phyloP scores from a whole-genome alignment of 805 yeast genomes.

The Candida peoriensis region DNA sequence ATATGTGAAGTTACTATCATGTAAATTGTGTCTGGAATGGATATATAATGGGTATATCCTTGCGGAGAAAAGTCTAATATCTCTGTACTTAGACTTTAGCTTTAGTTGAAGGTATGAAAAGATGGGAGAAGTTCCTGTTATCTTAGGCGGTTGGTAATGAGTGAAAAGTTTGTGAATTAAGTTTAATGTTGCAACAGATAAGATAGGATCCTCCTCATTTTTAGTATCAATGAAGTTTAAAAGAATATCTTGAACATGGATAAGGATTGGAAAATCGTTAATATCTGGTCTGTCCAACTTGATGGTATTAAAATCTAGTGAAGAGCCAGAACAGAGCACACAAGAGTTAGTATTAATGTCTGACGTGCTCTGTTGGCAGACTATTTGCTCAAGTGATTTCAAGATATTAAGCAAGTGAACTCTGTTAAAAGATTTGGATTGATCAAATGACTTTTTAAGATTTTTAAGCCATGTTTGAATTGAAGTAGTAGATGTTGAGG shows the following conservation, averaged over 20 bases:
- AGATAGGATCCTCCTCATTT: conserved; percentile 15
- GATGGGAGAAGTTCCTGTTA: conserved; percentile 22
- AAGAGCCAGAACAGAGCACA: conserved; percentile 9
- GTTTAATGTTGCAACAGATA: conserved; percentile 40
- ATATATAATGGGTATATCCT: conserved; percentile 50
- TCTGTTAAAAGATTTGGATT: conserved; percentile 1
- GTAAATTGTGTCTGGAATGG: conserved; percentile 32
- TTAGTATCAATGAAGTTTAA: background rate
- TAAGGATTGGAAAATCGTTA: conserved; percentile 3
- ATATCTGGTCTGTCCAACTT: conserved; percentile 28
- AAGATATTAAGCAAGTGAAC: conserved; percentile 22
- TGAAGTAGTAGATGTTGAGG: background rate
- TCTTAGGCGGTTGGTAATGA: conserved; percentile 46
- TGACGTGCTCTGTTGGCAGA: conserved; percentile 31
- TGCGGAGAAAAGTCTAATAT: conserved; percentile 47
- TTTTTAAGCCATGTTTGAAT: conserved; percentile 9
- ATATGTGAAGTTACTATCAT: conserved; percentile 38
- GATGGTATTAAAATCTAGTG: conserved; percentile 9
- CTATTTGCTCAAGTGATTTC: conserved; percentile 33
- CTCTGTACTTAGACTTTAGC: conserved; percentile 42
- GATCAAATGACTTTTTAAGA: conserved; percentile 1
- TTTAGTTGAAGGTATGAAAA: conserved; percentile 39
- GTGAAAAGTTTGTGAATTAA: conserved; percentile 44
- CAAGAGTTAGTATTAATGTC: conserved; percentile 13
- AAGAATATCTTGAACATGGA: conserved; percentile 1